These are phyloP conservation scores for Aethionema arabicum DNA, from an alignment of 345 rosid genomes.

Conservation along the genomic window DNA sequence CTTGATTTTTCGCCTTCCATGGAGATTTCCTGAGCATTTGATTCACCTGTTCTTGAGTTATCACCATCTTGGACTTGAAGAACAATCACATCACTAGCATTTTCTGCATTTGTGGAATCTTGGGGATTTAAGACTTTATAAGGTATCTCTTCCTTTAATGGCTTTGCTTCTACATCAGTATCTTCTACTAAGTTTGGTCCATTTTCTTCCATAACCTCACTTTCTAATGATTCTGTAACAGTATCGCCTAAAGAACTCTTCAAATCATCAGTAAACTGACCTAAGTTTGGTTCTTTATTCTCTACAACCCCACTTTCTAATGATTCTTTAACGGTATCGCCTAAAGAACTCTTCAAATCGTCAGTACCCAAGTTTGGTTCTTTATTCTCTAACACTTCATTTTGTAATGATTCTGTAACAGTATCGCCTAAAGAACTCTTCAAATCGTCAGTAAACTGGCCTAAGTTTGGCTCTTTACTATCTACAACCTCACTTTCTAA, in stretches of 20 bases:
- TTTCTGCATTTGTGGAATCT: neutral
- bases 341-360: too few species aligned
- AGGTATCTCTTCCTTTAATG: slow-evolving; percentile 3
- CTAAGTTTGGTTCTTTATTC: slow-evolving; percentile 4
- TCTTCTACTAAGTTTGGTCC: neutral
- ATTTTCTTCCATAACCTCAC: slow-evolving; percentile 14
- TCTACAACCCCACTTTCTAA: slow-evolving; percentile 15
- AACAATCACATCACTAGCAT: neutral
- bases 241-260: slow-evolving; percentile 9
- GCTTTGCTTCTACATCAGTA: slow-evolving; percentile 4
- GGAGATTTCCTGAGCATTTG: neutral
- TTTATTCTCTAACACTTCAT: too few species aligned
- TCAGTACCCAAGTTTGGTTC: too few species aligned
- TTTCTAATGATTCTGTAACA: slow-evolving; percentile 16
- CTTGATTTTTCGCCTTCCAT: neutral
- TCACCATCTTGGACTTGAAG: slow-evolving; percentile 16
- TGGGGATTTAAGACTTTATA: neutral
- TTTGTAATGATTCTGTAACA: too few species aligned
- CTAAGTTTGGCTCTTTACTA: too few species aligned
- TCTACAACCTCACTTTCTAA: too few species aligned
- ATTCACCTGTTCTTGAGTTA: neutral
- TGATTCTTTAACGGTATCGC: slow-evolving; percentile 17
- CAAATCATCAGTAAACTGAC: neutral
- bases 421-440: too few species aligned
- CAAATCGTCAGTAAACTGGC: too few species aligned